These are phyloP conservation scores for Cornus controversa DNA, from an alignment of 148 eudicot species.

Conservation along the genomic window DNA sequence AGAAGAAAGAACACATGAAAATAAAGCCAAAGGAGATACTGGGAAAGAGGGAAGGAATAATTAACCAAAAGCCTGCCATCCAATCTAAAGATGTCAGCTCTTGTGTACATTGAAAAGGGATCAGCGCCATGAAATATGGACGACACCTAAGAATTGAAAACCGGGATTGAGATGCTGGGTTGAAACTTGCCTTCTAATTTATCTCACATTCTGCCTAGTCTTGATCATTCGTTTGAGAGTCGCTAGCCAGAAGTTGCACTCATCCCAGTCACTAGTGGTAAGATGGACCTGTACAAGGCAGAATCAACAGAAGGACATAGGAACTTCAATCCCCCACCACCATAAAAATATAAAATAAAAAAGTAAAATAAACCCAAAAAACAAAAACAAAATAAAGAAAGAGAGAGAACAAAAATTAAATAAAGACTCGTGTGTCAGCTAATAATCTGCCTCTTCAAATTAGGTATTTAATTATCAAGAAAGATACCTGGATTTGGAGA, in stretches of 20 bases:
- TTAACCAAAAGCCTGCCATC: conserved; percentile 13
- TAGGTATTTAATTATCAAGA: background rate
- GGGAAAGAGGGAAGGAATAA: background rate
- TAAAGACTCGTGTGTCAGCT: background rate
- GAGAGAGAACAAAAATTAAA: no score
- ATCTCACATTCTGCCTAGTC: conserved; percentile 63
- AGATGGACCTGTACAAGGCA: conserved; percentile 49
- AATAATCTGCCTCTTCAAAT: background rate
- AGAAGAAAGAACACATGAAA: background rate
- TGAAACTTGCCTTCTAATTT: conserved; percentile 7
- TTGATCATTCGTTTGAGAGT: conserved; percentile 75
- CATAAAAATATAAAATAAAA: no score
- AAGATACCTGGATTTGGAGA: conserved; percentile 82
- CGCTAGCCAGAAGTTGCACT: conserved; percentile 74
- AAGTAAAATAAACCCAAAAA: no score
- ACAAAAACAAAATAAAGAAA: no score
- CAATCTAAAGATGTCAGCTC: background rate
- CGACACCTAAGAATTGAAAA: background rate
- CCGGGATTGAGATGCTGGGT: background rate
- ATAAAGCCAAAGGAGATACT: background rate
- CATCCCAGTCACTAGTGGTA: conserved; percentile 83
- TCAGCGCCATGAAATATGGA: background rate
- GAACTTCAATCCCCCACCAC: background rate
- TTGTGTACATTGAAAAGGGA: conserved; percentile 26
- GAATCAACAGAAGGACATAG: background rate